A percentile compares a stretch with the other conserved stretches of the same genome.
These are phyloP conservation scores for Mycena sanguinolenta DNA, from an alignment of 768 basidiomycete species.

Conservation along the genomic window DNA sequence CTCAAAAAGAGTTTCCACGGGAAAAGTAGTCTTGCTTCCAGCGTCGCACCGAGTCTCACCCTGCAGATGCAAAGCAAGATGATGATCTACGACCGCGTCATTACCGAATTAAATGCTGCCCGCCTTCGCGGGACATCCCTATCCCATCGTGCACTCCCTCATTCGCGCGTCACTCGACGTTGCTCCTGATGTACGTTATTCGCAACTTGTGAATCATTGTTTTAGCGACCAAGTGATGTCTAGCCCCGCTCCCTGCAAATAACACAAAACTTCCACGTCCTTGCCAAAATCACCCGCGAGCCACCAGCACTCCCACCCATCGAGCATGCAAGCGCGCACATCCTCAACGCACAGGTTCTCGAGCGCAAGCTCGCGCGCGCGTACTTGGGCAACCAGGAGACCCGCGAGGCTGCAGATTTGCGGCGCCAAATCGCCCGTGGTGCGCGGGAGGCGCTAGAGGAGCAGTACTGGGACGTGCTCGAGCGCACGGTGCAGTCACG, in stretches of 20 bases:
- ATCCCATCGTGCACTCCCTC: slow-evolving; percentile 80
- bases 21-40: slow-evolving; percentile 65
- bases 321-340: slow-evolving; percentile 85
- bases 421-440: slow-evolving; percentile 84
- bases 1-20: slow-evolving; percentile 74
- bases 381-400: slow-evolving; percentile 78
- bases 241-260: slow-evolving; percentile 70
- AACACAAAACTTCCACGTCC: slow-evolving; percentile 78
- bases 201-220: neutral
- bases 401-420: slow-evolving; percentile 74
- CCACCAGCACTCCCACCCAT: slow-evolving; percentile 81
- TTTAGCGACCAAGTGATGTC: slow-evolving; percentile 1
- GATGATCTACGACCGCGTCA: slow-evolving; percentile 93
- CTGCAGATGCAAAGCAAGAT: slow-evolving; percentile 93
- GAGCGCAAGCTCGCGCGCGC: slow-evolving; percentile 87
- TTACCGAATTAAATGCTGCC: slow-evolving; percentile 82
- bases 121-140: slow-evolving; percentile 80
- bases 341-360: slow-evolving; percentile 82
- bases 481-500: slow-evolving; percentile 86
- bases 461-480: slow-evolving; percentile 88
- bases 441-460: slow-evolving; percentile 85
- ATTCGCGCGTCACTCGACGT: slow-evolving; percentile 75
- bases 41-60: slow-evolving; percentile 66
- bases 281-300: slow-evolving; percentile 82
- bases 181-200: slow-evolving; percentile 65